A percentile compares a stretch with the other conserved stretches of the same genome.
phyloP scores from a whole-genome alignment of 2,329 filamentous ascomycete species.

The Ophiosphaerella narmari region DNA sequence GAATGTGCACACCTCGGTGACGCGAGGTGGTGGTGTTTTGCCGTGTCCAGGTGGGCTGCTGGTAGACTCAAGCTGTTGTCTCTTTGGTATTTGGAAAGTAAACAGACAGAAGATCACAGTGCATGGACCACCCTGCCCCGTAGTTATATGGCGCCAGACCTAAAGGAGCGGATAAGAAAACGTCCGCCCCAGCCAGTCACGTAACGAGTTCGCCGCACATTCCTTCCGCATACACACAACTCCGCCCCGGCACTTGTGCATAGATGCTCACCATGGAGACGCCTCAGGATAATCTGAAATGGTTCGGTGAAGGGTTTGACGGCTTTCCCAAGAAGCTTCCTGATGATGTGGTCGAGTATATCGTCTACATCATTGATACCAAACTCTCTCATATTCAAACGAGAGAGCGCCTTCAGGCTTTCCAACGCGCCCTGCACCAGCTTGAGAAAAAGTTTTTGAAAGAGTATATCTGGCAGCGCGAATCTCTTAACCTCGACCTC shows the following conservation, averaged over 20 bases:
- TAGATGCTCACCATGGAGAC: constrained; percentile 34
- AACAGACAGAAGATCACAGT: neutral
- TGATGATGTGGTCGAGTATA: constrained; percentile 86
- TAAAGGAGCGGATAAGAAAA: constrained; percentile 19
- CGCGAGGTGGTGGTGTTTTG: constrained; percentile 6
- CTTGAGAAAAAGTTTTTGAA: constrained; percentile 70
- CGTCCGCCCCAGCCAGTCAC: constrained; percentile 21
- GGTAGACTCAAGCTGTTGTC: too few relatives aligned
- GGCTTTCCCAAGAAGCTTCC: constrained; percentile 71
- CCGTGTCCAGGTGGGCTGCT: constrained; percentile 13
- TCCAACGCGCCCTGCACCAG: constrained; percentile 70
- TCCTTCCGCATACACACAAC: neutral
- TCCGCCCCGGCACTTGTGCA: neutral
- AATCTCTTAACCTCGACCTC: constrained; percentile 72
- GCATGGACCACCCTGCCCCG: constrained; percentile 16
- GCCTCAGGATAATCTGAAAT: constrained; percentile 62
- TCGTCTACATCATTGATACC: constrained; percentile 71
- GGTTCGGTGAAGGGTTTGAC: constrained; percentile 68
- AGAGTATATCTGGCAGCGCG: constrained; percentile 94
- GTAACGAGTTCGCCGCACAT: constrained; percentile 22
- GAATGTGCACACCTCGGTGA: constrained; percentile 18
- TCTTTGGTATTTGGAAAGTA: constrained; percentile 22
- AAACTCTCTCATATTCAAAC: constrained; percentile 59
- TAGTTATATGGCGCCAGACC: constrained; percentile 11
- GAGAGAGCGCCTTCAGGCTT: constrained; percentile 68